Percentiles rank a stretch among this genome's conserved stretches.
These are phyloP conservation scores for Hysterium pulicare DNA, from an alignment of 2,329 filamentous ascomycete species.

Conservation along the genomic window DNA sequence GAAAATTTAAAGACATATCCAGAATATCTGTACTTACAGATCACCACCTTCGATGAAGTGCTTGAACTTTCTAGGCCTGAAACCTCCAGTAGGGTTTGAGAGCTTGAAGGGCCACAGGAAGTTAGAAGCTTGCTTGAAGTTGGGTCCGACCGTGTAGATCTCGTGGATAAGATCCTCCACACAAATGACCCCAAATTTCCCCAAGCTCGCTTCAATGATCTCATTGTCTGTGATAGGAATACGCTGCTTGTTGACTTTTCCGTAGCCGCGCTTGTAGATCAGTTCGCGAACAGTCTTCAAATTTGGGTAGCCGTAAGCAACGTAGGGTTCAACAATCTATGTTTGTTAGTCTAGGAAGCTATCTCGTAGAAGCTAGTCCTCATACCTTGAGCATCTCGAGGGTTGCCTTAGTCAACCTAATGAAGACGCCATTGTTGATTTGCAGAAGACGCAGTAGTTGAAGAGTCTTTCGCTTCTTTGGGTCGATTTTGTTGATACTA, in stretches of 20 bases:
- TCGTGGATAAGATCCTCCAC: constrained; percentile 99
- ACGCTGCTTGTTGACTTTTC: constrained; percentile 98
- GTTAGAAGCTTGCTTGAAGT: constrained; percentile 97
- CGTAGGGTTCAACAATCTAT: constrained; percentile 98
- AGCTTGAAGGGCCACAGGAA: constrained; percentile 99
- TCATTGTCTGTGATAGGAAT: constrained; percentile 95
- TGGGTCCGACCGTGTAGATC: constrained; percentile 86
- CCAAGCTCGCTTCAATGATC: constrained; percentile 93
- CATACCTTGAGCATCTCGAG: constrained; percentile 94
- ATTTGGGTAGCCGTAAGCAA: constrained; percentile 99
- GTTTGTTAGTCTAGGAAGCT: too few species aligned
- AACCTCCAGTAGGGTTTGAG: constrained; percentile 94
- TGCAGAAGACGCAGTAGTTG: constrained; percentile 99
- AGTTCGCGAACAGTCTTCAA: constrained; percentile 99
- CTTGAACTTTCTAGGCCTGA: constrained; percentile 96
- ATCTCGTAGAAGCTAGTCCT: too few species aligned
- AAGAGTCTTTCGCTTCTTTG: constrained; percentile 99
- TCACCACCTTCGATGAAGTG: constrained; percentile 99
- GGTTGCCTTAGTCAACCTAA: constrained; percentile 96
- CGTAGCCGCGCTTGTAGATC: constrained; percentile 96
- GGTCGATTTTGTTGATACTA: constrained; percentile 99
- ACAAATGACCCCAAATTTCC: constrained; percentile 99
- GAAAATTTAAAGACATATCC: too few species aligned
- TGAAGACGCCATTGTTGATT: constrained; percentile 99
- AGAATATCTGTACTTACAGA: too few species aligned